Evolutionary conservation across 2,329 filamentous ascomycete genomes (phyloP), one percentile per base, ranked within the genome.

Genomic region (Paecilomyces niveus): DNA sequence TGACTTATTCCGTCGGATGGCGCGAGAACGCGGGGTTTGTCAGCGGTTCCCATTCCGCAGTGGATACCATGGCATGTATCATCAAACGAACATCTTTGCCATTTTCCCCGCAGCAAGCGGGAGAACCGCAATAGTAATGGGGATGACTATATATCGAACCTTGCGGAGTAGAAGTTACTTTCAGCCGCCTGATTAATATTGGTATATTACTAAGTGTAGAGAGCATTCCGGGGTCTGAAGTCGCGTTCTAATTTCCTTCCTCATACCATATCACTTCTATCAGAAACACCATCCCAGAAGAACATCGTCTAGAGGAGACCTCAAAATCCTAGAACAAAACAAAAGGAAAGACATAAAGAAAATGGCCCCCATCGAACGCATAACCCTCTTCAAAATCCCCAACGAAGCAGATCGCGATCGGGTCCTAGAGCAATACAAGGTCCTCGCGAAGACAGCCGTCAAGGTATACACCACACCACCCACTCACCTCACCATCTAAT

Each of bases 351-450:
- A 15, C 11, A 39, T 5, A 45, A n/a, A 45, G 35, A 66, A 56
- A 59, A 76, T 75, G 73, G 68, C 72, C 18, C 68, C 69, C 29
- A 76, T 82, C 65, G 77, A 81, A 63, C 76, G 81, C 54, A 74
- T 82, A 61, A 82, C 80, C 31, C 72, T 81, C 60, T 83, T 83
- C 76, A 83, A 83, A 65, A 72, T 82, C 58, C 75, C 79, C 59
- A 74, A 78, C 52, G 74, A 77, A 49, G 73, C 71, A 53, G 75
- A 80, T 60, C 74, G 77, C 22, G 67, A 74, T 29, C 67, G 70
- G 15, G 64, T 82, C 5, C 62, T 82, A 1, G 76, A 78, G 22
- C 68, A 76, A 59, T 81, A 80, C 65, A 74, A 76, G 58, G 66
- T 72, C 4, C 65, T 81, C 8, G 69, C 72, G 13, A 69, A 73